Conservation (phyloP, 257 asterid genomes). For the Parsonsia alboflavescens region DNA sequence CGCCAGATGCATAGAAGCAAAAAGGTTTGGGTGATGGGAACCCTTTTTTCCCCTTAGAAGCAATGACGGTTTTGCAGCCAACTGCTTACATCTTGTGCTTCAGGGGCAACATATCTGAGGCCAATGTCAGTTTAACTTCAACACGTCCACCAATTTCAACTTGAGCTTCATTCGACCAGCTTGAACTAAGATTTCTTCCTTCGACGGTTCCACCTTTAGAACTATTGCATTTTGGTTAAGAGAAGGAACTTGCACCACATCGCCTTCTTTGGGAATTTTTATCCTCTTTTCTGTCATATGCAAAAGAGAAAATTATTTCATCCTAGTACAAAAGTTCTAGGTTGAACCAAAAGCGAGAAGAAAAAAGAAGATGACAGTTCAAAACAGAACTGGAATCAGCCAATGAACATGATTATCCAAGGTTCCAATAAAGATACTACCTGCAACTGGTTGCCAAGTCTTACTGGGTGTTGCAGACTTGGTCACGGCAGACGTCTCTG, state of each 20-base stretch:
- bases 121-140: slow-evolving; percentile 19
- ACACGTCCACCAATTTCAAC: slow-evolving; percentile 54
- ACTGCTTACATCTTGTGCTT: not conserved
- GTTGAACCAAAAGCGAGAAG: not conserved
- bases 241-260: slow-evolving; percentile 69
- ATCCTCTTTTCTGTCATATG: not conserved
- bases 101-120: not conserved
- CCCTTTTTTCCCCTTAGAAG: not conserved
- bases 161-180: slow-evolving; percentile 82
- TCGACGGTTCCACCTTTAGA: slow-evolving; percentile 58
- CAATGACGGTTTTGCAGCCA: not conserved
- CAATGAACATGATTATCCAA: not conserved
- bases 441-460: slow-evolving; percentile 38
- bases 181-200: slow-evolving; percentile 68
- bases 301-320: not conserved
- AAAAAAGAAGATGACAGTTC: not conserved
- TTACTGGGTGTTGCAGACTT: slow-evolving; percentile 25
- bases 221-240: slow-evolving; percentile 62
- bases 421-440: slow-evolving; percentile 22
- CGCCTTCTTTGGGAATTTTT: slow-evolving; percentile 61
- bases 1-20: not conserved
- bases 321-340: not conserved
- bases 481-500: slow-evolving; percentile 20
- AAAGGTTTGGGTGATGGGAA: not conserved
- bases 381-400: not conserved